Evolutionary conservation across 306 rosid species (phyloP), one percentile per base, ranked within the genome.

Genomic region (Lathyrus oleraceus): DNA sequence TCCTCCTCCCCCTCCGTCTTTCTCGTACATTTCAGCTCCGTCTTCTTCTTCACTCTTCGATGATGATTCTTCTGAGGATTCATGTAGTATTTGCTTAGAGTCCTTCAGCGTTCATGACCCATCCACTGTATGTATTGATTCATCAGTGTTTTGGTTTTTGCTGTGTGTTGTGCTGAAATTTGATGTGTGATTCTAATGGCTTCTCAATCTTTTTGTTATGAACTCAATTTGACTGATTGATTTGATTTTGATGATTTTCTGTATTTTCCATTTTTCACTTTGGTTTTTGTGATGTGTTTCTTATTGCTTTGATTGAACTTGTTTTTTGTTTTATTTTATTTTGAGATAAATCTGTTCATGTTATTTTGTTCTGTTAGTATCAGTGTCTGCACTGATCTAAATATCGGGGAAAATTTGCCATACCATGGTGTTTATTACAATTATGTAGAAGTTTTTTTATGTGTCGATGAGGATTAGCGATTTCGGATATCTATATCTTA

Each of bases 71-170:
- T 67, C 44, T 1, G 98, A 89, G 43, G 96, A 92, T 69, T 85
- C 81, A 32, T 92, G 98, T 83, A 90, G 98, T 62, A 90, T 92
- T 14, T 92, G 98, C 73, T 85, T 92, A 0, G 95, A 92, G 63
- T 82, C 95, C 11, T 92, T 92, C 83, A 70, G 54, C 70, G 6
- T 86, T 28, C 58, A 85, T 4, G 95, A 92, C 68, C 98, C 96
- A 10, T 73, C 89, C n/a, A 83, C 89, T 59, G 98, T 92, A 89
- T 66, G 84, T 44, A 45, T 10, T 15, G 0, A 64, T 60, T 58
- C 51, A 54, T 16, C 51, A 3, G 35, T 17, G 43, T 7, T 25
- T 74, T 61, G 17, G 30, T 45, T 40, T 27, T 58, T n/a, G 2
- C 49, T 2, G 32, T 38, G 25, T 60, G 7, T 28, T 64, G 15